phyloP scores from a whole-genome alignment of 129 eudicot genomes.

The Deinandra increscens region DNA sequence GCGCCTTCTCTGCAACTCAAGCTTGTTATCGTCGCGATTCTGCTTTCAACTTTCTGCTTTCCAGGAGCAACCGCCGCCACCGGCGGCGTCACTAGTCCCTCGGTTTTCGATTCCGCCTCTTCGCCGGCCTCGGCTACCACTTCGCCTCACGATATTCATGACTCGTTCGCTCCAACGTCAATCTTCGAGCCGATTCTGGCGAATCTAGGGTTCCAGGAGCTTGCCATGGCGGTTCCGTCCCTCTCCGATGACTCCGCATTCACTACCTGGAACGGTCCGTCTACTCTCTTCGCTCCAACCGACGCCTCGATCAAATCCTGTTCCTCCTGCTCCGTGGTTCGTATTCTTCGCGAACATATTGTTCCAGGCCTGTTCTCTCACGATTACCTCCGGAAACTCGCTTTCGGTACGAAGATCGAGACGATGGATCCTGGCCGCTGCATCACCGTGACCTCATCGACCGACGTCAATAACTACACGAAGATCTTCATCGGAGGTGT shows the following conservation, averaged over 20 bases:
- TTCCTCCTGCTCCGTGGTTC: slow-evolving; percentile 57
- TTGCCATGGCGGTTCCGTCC: slow-evolving; percentile 56
- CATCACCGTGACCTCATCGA: slow-evolving; percentile 65
- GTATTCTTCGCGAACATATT: slow-evolving; percentile 66
- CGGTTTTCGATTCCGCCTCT: slow-evolving; percentile 20
- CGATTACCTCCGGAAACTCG: slow-evolving; percentile 54
- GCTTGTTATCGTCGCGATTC: slow-evolving; percentile 30
- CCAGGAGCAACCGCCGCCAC: slow-evolving; percentile 32
- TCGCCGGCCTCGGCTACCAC: slow-evolving; percentile 22
- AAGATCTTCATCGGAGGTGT: slow-evolving; percentile 70
- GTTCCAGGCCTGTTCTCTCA: slow-evolving; percentile 69
- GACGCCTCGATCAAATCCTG: slow-evolving; percentile 65
- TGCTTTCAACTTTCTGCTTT: slow-evolving; percentile 40
- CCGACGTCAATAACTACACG: slow-evolving; percentile 34
- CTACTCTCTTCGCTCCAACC: slow-evolving; percentile 76
- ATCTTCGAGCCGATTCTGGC: slow-evolving; percentile 55
- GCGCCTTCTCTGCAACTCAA: slow-evolving; percentile 38
- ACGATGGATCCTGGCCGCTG: slow-evolving; percentile 74
- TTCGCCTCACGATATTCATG: slow-evolving; percentile 36
- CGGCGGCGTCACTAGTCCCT: slow-evolving; percentile 16
- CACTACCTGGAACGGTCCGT: slow-evolving; percentile 55
- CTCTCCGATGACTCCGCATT: slow-evolving; percentile 50
- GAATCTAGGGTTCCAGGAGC: slow-evolving; percentile 58
- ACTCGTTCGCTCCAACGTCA: slow-evolving; percentile 38
- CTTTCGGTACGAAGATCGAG: slow-evolving; percentile 80